Percentiles rank a stretch among this genome's conserved stretches.
Conservation (phyloP, 208 protist species). For the Wallacemonas sp. region DNA sequence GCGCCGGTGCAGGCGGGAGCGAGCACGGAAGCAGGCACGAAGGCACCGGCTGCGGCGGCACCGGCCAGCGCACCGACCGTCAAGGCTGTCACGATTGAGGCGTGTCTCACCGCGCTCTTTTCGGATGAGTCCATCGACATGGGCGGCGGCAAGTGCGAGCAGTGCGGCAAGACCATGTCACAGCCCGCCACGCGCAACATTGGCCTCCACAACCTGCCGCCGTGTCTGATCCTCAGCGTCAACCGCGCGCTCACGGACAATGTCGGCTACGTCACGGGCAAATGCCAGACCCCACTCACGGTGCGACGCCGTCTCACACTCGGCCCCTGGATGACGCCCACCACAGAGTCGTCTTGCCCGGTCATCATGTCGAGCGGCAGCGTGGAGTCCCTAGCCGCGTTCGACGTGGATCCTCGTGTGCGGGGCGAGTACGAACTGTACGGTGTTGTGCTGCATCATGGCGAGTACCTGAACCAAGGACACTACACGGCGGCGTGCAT, state of each 20-base stretch:
- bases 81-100: constrained; percentile 12
- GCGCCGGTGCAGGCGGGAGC: no score
- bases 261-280: constrained; percentile 9
- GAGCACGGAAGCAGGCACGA: no score
- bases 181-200: background rate
- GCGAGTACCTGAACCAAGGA: constrained; percentile 7
- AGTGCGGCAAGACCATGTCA: constrained; percentile 9
- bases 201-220: constrained; percentile 19
- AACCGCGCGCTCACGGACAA: constrained; percentile 27
- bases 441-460: constrained; percentile 21
- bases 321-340: constrained; percentile 13
- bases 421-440: constrained; percentile 26
- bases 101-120: constrained; percentile 12
- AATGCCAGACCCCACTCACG: constrained; percentile 6
- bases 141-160: constrained; percentile 19
- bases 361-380: constrained; percentile 4
- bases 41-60: no score
- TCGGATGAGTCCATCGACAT: constrained; percentile 14
- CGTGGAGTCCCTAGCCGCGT: constrained; percentile 6
- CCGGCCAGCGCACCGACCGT: background rate
- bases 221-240: constrained; percentile 26
- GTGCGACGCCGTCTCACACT: constrained; percentile 3
- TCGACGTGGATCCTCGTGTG: background rate
- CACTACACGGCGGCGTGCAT: constrained; percentile 26
- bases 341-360: background rate